Conservation (phyloP, 176 grass and related monocot genomes). For the Eleusine coracana region DNA sequence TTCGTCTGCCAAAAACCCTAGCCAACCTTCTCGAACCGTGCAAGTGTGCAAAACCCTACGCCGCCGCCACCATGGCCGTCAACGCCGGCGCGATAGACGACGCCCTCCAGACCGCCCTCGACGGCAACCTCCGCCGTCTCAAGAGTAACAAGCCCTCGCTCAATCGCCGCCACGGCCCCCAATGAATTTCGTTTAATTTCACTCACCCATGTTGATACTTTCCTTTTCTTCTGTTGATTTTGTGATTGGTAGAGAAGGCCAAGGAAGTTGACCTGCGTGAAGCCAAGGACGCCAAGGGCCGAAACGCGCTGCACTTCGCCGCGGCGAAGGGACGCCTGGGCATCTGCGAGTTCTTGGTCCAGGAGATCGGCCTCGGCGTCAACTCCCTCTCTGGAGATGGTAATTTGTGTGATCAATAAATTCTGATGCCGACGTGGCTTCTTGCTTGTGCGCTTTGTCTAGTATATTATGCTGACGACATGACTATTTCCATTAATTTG, state of each 20-base stretch:
- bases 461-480: no score
- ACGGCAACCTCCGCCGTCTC: conserved; percentile 31
- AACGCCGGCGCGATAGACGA: not conserved
- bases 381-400: not conserved
- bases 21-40: not conserved
- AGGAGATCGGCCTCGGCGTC: conserved; percentile 36
- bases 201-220: not conserved
- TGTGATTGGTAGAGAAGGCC: conserved; percentile 14
- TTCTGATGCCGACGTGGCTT: no score
- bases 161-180: not conserved
- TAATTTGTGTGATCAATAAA: not conserved
- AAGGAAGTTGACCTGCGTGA: conserved; percentile 24
- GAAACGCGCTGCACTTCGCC: conserved; percentile 42
- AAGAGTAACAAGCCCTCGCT: conserved; percentile 17
- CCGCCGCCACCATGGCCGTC: not conserved
- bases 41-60: not conserved
- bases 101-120: conserved; percentile 25
- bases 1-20: not conserved
- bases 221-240: not conserved
- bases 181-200: not conserved
- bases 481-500: not conserved
- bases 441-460: no score
- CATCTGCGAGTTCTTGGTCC: conserved; percentile 42
- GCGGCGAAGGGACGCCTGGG: conserved; percentile 29
- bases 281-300: conserved; percentile 30